These are phyloP conservation scores for Curvularia sp. DNA, from an alignment of 2,329 filamentous ascomycete species.

Conservation along the genomic window DNA sequence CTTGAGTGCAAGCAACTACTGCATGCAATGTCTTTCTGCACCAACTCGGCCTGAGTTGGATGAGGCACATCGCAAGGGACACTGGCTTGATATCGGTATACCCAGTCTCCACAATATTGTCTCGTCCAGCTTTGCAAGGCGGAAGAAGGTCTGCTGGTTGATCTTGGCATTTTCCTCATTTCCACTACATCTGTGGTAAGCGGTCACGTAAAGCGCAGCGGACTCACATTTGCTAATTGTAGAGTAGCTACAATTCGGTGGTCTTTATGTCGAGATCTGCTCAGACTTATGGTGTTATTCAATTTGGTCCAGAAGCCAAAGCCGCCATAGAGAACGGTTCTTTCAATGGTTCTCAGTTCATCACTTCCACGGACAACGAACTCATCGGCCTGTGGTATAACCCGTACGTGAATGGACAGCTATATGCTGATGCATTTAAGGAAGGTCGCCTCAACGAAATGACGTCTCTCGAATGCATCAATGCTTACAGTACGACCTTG, in stretches of 20 bases:
- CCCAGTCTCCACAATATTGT: slow-evolving; percentile 24
- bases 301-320: not conserved
- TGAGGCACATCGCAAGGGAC: slow-evolving; percentile 52
- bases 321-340: slow-evolving; percentile 22
- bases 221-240: no score
- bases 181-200: slow-evolving; percentile 31
- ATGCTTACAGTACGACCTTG: slow-evolving; percentile 24
- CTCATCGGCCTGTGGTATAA: not conserved
- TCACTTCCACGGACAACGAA: no score
- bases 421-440: slow-evolving; percentile 4
- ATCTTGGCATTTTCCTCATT: slow-evolving; percentile 25
- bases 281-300: slow-evolving; percentile 23
- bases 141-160: slow-evolving; percentile 18
- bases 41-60: slow-evolving; percentile 60
- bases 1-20: not conserved
- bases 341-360: not conserved
- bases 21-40: slow-evolving; percentile 59
- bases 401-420: no score
- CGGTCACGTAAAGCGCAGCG: no score
- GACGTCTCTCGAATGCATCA: slow-evolving; percentile 20
- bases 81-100: slow-evolving; percentile 31
- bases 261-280: slow-evolving; percentile 28
- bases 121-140: slow-evolving; percentile 1
- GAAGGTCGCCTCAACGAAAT: slow-evolving; percentile 11
- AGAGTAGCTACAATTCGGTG: slow-evolving; percentile 40